These are phyloP conservation scores for Fusarium sp. DNA, from an alignment of 2,329 filamentous ascomycete species.

Conservation along the genomic window DNA sequence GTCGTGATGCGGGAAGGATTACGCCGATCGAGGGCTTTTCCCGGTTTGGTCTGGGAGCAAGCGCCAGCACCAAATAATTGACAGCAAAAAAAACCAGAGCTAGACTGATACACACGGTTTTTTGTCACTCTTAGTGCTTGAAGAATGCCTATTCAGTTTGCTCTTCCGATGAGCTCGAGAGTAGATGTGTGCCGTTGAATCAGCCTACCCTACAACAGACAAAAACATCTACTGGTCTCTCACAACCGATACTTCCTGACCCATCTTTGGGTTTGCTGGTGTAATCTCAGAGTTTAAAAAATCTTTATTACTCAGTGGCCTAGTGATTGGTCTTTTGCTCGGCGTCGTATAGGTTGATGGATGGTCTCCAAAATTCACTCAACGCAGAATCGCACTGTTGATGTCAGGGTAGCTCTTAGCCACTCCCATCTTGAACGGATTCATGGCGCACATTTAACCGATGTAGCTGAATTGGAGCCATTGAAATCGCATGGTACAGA, in stretches of 20 bases:
- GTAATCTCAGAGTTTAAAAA: fast-evolving
- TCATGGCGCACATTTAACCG: neutral
- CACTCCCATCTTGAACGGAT: neutral
- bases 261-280: neutral
- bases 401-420: too few species aligned
- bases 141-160: neutral
- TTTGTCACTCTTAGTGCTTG: neutral
- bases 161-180: neutral
- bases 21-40: neutral
- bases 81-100: neutral
- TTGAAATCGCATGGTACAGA: neutral
- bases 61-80: neutral
- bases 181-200: neutral
- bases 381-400: neutral
- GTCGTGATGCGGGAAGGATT: neutral
- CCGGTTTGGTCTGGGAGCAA: neutral
- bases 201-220: neutral
- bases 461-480: neutral
- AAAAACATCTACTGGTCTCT: neutral
- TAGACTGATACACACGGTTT: neutral
- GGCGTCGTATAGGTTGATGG: neutral
- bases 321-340: fast-evolving
- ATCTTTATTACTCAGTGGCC: fast-evolving
- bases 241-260: too few species aligned
- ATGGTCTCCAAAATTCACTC: too few species aligned